Evolutionary conservation across 495 filamentous ascomycete genomes (phyloP).

Genomic region (Aspergillus coremiiformis): DNA sequence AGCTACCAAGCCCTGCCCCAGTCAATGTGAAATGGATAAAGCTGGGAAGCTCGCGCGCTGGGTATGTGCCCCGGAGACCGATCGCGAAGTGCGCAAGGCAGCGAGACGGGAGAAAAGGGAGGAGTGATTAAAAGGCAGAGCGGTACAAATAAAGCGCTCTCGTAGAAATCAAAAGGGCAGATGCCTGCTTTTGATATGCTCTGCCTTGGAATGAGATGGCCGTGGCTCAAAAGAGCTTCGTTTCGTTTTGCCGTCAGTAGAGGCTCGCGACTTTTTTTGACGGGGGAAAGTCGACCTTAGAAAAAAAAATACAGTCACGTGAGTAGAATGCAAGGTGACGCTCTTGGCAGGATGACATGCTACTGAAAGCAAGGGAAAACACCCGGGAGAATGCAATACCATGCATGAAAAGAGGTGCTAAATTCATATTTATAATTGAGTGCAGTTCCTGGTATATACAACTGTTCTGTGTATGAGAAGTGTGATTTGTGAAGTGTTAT

Average conservation of each 20-base stretch:
- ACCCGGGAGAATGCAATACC: background rate
- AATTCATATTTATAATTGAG: background rate
- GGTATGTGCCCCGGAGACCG: conserved; percentile 1
- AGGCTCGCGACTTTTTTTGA: conserved; percentile 14
- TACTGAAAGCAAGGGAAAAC: background rate
- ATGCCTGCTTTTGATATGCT: conserved; percentile 10
- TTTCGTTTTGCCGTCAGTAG: conserved; percentile 11
- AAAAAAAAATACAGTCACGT: conserved; percentile 21
- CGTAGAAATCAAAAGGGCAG: background rate
- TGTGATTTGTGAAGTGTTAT: background rate
- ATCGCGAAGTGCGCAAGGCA: conserved; percentile 13
- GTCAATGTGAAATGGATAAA: background rate
- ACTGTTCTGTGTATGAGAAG: background rate
- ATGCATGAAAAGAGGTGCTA: background rate
- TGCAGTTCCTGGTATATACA: background rate
- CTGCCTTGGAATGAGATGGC: conserved; percentile 10
- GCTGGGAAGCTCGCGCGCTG: conserved; percentile 10
- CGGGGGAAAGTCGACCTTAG: conserved; percentile 4
- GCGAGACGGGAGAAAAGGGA: conserved; percentile 1
- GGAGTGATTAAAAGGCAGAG: conserved; percentile 7
- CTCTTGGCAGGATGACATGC: conserved; percentile 12
- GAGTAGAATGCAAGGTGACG: conserved; percentile 8
- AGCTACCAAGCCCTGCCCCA: background rate
- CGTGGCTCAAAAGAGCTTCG: conserved; percentile 4
- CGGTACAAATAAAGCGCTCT: background rate